A percentile compares a stretch with the other conserved stretches of the same genome.
phyloP scores from a whole-genome alignment of 2,329 filamentous ascomycete genomes.

The Epichloe amarillans region DNA sequence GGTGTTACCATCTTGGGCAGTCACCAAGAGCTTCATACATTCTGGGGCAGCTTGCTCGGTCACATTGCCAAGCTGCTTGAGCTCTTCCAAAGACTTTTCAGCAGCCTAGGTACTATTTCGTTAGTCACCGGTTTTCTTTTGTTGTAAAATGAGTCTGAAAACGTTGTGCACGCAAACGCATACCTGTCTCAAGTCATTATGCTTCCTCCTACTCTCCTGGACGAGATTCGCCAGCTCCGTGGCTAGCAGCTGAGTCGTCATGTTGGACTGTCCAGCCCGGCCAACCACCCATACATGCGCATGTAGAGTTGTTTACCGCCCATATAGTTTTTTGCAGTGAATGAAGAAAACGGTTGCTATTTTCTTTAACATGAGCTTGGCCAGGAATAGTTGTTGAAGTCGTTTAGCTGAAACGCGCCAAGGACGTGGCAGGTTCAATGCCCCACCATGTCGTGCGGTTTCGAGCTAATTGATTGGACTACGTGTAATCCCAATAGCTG shows the following conservation, averaged over 20 bases:
- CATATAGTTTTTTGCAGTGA: constrained; percentile 13
- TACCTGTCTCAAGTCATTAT: constrained; percentile 75
- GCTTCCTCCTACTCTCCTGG: constrained; percentile 91
- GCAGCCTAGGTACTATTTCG: constrained; percentile 49
- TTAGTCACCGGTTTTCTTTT: neutral
- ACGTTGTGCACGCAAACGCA: neutral
- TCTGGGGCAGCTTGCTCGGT: constrained; percentile 26
- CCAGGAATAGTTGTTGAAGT: neutral
- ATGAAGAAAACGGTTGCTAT: neutral
- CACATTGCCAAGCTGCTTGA: constrained; percentile 40
- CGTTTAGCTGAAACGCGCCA: neutral
- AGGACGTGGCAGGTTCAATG: constrained; percentile 4
- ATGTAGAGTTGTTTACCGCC: constrained; percentile 10
- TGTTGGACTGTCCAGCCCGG: constrained; percentile 30
- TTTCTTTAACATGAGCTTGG: neutral
- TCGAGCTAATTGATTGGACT: neutral
- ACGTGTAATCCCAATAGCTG: neutral
- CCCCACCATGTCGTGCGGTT: neutral
- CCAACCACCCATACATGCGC: constrained; percentile 14
- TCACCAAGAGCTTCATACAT: constrained; percentile 13
- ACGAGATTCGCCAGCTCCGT: constrained; percentile 83
- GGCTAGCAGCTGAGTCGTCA: constrained; percentile 83
- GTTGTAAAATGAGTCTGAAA: neutral
- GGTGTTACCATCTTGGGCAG: constrained; percentile 1
- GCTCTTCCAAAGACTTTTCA: constrained; percentile 82